Percentiles rank a stretch among this genome's conserved stretches.
phyloP scores from a whole-genome alignment of 345 rosid species.

The Eucalyptus brandiana region DNA sequence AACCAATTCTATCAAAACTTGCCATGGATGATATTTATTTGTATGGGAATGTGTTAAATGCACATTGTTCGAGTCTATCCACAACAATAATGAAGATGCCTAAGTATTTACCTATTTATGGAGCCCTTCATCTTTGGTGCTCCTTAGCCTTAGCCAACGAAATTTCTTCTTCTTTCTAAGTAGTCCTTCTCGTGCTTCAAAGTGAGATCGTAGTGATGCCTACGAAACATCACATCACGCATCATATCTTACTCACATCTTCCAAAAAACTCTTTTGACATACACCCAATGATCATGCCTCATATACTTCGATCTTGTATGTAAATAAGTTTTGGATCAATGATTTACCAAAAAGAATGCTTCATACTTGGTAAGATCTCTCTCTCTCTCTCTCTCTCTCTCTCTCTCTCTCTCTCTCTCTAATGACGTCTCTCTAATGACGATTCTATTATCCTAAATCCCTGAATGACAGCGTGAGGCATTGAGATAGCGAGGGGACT shows the following conservation, averaged over 20 bases:
- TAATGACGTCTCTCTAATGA: no score
- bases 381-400: no score
- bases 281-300: not conserved
- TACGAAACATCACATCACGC: not conserved
- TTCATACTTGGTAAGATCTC: no score
- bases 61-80: not conserved
- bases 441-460: not conserved
- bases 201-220: not conserved
- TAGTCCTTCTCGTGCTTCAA: not conserved
- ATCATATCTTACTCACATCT: not conserved
- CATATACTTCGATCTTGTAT: not conserved
- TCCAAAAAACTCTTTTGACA: not conserved
- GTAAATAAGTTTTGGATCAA: not conserved
- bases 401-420: no score
- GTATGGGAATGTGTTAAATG: not conserved
- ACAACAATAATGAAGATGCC: not conserved
- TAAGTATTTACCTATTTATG: not conserved
- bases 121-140: not conserved
- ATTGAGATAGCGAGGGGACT: no score
- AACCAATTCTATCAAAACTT: not conserved
- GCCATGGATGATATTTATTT: not conserved
- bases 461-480: no score
- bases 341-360: not conserved
- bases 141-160: not conserved
- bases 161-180: not conserved